Evolutionary conservation across 495 filamentous ascomycete genomes (phyloP), one percentile per base, ranked within the genome.

Genomic region (Podospora sp.): DNA sequence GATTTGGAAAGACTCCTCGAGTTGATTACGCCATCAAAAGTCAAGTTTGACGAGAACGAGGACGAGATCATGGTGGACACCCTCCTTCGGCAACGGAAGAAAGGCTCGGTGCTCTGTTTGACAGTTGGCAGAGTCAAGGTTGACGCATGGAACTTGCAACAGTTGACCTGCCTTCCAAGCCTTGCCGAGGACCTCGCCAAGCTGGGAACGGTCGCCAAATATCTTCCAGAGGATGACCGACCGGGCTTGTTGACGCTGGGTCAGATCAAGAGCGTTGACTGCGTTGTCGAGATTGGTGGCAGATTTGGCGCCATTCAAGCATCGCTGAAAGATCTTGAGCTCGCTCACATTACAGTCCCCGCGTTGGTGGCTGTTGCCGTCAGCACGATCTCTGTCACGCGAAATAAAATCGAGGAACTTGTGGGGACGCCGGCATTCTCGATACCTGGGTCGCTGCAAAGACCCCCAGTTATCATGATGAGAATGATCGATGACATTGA

Each of bases 11-110:
- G 89, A 53, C 84, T 99, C 7, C 79, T 99, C 16, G 89, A 90
- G 33, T 83, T 99, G 24, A 88, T 98, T 53, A 97, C 91, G 11
- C 96, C 96, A 0, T 97, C 93, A 1, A 94, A 92, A 68, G 87
- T 95, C 76, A 93, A 92, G 69, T 97, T 96, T 72, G 93, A 96
- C 63, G 87, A 91, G 55, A 91, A 93, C 67, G 79, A 81, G 14
- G 93, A 97, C 71, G 96, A 97, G 72, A 97, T 99, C 65, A 87
- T 99, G 80, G 83, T 98, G 12, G 95, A 98, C 67, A 97, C 91
- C 0, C 83, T 99, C 1, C 79, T 98, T 24, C 85, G 91, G n/a
- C 96, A 99, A 76, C 83, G 96, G 62, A 86, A 88, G 71, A 94
- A 97, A 75, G 96, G 94, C 1, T 86, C 90, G n/a, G 90, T 97